Base-by-base conservation (phyloP, 768 basidiomycete genomes). In the Lentinula sp. region DNA sequence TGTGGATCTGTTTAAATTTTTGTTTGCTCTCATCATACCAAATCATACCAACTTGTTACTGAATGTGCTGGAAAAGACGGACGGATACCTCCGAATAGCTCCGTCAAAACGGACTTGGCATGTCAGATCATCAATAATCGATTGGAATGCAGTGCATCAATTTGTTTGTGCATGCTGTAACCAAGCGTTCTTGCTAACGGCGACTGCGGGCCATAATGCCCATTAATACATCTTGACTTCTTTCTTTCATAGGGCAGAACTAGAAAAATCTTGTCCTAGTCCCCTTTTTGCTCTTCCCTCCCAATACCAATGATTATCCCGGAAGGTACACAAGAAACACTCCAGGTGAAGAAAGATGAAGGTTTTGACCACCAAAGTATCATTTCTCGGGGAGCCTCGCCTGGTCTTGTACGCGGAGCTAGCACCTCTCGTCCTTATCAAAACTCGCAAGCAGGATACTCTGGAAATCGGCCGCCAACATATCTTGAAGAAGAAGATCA, bases 401-500 rank as follows among this genome's bases (percentile, higher is more conserved):
- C 64, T 16, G 61, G 61, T 45, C 55, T 63, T 18, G 62, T 65
- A 1, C 63, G 63, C 1, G 63, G 64, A 18, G 53, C 64, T 21
- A 65, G 64, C 43, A 54, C 56, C 23, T 45, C 48, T 18, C 56
- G 52, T 32, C 42, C 23, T 15, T 13, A 18, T 18, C 31, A 32
- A 23, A 10, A 21, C 13, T 40, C 55, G 5, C 37, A 56, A 28
- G 40, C 9, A 16, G 34, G 50, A 5, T 32, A 32, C 31, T 51
- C 50, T 34, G 50, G 50, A 4, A 10, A n/a, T 23, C 49, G 45
- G 16, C 45, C 53, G 13, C 52, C 68, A 9, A 62, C 64, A 6
- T 69, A 70, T 57, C 62, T 64, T 46, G 65, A 70, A 57, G 65
- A 67, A 37, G 66, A 70, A 37, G 64, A 63, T 56, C 42, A 61